Base-by-base conservation (phyloP, 495 filamentous ascomycete genomes). In the Massariosphaeria phaeospora region DNA sequence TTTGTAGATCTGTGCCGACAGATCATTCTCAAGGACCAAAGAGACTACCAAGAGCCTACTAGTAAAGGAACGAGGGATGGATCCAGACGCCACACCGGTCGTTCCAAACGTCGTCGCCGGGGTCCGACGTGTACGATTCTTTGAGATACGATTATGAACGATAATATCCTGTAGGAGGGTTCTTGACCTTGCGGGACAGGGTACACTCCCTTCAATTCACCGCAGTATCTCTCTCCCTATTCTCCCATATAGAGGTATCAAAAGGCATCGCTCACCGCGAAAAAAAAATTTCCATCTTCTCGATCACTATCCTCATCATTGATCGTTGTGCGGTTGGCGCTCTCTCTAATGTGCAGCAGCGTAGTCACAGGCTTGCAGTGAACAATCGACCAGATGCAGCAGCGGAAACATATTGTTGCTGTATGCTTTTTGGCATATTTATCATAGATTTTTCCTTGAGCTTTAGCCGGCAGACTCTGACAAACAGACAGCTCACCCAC, bases 1-100 rank as follows among this genome's bases (percentile, higher is more conserved):
- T 98, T 96, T 72, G 74, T 89, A 61, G 89, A 97, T 70, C 80
- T 96, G 61, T 95, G 89, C 67, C 78, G 89, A 48, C 91, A 96
- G 72, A 94, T 96, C 72, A 85, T 96, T 39, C 79, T 79, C 48
- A 86, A 82, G 57, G 85, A 90, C 53, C 48, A 59, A 27, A 27
- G 48, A 21, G 46, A 18, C 15, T 53, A 53, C 12, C 13, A 46
- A 6, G 41, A 24, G 8, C 17, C 25, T 13, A 2, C 44, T 20
- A 43, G 18, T 9, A 36, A 29, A 39, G 18, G 26, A 6, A 17
- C 21, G 20, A 36, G 26, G 36, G 18, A n/a, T n/a, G n/a, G n/a
- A 21, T 18, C 30, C 9, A 8, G 30, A 12, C 25, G 45, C 2
- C 9, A 17, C 9, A 20, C 35, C 15, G n/a, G 27, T 34, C 44